Evolutionary conservation across 2,329 filamentous ascomycete genomes (phyloP).

Genomic region (Shiraia sp.): DNA sequence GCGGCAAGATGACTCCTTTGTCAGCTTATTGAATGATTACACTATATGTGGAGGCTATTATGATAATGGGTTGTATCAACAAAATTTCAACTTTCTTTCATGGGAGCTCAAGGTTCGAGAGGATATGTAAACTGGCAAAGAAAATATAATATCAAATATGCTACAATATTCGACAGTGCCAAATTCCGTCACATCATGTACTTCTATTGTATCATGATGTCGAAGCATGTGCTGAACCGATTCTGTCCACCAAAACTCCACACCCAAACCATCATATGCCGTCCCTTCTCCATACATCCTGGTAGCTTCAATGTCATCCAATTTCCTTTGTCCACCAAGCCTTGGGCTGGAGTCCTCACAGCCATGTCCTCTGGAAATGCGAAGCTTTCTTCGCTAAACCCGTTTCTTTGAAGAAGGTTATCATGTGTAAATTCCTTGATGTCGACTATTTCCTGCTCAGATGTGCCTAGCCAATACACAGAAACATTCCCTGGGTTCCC

Average conservation of each 20-base stretch:
- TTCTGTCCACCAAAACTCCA: constrained; percentile 22
- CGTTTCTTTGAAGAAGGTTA: constrained; percentile 20
- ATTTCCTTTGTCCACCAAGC: constrained; percentile 31
- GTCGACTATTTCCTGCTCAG: constrained; percentile 25
- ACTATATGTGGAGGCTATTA: constrained; percentile 22
- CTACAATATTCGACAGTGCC: neutral
- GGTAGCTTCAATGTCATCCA: constrained; percentile 29
- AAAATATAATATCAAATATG: neutral
- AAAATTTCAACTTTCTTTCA: constrained; percentile 24
- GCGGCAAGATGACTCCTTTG: constrained; percentile 24
- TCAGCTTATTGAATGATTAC: constrained; percentile 20
- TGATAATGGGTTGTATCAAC: constrained; percentile 15
- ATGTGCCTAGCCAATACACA: constrained; percentile 22
- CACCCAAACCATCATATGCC: constrained; percentile 36
- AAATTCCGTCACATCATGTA: neutral
- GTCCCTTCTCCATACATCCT: constrained; percentile 24
- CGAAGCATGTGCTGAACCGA: constrained; percentile 30
- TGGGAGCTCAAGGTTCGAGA: constrained; percentile 27
- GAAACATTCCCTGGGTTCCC: constrained; percentile 14
- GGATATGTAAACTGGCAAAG: constrained; percentile 10
- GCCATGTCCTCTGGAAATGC: constrained; percentile 20
- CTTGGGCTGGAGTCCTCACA: constrained; percentile 16
- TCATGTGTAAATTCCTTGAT: constrained; percentile 22
- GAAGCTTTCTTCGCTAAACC: constrained; percentile 29
- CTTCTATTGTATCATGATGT: constrained; percentile 21